Percentiles rank a stretch among this genome's conserved stretches.
Conservation (phyloP, 805 yeast species). For the Barnettozyma sp. region DNA sequence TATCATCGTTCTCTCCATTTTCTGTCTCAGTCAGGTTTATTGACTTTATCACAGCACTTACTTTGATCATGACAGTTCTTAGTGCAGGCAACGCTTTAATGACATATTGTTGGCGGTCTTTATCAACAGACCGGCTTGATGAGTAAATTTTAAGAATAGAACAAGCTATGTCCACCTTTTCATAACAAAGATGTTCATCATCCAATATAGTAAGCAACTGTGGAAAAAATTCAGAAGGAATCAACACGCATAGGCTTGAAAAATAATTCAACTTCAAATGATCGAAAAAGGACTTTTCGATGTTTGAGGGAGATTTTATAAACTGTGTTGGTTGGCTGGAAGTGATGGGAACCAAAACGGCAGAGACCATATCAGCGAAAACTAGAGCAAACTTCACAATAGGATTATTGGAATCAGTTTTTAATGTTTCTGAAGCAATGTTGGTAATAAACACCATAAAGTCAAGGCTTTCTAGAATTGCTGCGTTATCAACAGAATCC, state of each 20-base stretch:
- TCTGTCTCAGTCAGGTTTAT: constrained; percentile 13
- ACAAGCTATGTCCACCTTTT: constrained; percentile 29
- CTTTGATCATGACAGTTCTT: constrained; percentile 23
- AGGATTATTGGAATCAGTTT: constrained; percentile 22
- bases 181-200: constrained; percentile 27
- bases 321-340: constrained; percentile 15
- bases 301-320: constrained; percentile 9
- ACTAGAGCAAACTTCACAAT: constrained; percentile 26
- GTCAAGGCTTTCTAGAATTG: constrained; percentile 25
- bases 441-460: constrained; percentile 28
- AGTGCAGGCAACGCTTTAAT: constrained; percentile 26
- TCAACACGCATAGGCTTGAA: constrained; percentile 21
- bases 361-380: constrained; percentile 16
- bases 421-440: constrained; percentile 28
- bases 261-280: constrained; percentile 27
- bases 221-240: constrained; percentile 17
- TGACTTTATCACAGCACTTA: constrained; percentile 16
- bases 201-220: constrained; percentile 20
- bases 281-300: constrained; percentile 21
- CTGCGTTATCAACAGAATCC: constrained; percentile 19
- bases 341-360: constrained; percentile 20
- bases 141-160: constrained; percentile 33
- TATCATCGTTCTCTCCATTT: constrained; percentile 17
- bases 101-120: constrained; percentile 23
- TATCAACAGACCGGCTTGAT: constrained; percentile 24